Conservation (phyloP, 345 rosid genomes). For the Capsella bursapastoris region DNA sequence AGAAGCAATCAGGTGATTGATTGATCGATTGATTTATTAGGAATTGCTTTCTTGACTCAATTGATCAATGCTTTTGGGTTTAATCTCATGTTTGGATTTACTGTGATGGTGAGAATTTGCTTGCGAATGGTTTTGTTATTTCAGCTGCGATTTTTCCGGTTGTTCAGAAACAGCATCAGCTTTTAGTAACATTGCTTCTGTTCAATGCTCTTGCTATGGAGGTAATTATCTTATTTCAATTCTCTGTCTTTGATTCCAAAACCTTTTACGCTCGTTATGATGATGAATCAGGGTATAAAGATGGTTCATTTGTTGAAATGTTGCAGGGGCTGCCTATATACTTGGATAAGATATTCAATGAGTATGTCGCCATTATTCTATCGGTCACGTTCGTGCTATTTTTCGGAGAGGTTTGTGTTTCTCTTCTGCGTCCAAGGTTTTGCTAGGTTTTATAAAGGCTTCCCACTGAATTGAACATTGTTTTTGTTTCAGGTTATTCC, state of each 20-base stretch:
- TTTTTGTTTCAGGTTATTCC: constrained; percentile 73
- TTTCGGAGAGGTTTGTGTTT: constrained; percentile 77
- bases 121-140: not conserved
- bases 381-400: constrained; percentile 89
- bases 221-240: constrained; percentile 50
- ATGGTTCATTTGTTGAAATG: not conserved
- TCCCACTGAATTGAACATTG: not conserved
- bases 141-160: constrained; percentile 85
- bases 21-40: too few species aligned
- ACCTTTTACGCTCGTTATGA: not conserved
- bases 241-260: not conserved
- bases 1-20: constrained; percentile 81
- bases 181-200: constrained; percentile 84
- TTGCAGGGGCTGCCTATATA: constrained; percentile 95
- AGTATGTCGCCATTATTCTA: constrained; percentile 85
- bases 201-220: constrained; percentile 95
- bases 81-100: not conserved
- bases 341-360: constrained; percentile 87
- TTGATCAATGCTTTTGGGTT: too few species aligned
- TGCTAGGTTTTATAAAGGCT: not conserved
- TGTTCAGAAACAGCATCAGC: constrained; percentile 95
- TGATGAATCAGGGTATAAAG: not conserved
- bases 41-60: too few species aligned
- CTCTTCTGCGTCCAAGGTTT: constrained; percentile 5
- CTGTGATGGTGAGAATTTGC: not conserved